These are phyloP conservation scores for Mesembryanthemum crystallinum DNA, from an alignment of 148 eudicot species.

Conservation along the genomic window DNA sequence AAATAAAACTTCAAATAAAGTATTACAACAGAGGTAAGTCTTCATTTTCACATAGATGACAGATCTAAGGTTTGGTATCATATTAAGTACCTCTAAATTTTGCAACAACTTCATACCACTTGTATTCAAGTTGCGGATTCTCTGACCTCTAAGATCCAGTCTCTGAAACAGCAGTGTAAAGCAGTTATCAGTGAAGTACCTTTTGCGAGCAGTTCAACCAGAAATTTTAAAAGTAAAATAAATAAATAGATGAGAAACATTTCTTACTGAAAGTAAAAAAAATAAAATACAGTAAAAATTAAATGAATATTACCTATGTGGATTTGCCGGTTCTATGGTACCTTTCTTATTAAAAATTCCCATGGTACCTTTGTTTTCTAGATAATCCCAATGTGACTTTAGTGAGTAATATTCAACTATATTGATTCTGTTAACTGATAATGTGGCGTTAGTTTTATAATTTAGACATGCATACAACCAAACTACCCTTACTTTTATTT, in stretches of 20 bases:
- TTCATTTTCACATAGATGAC: background rate
- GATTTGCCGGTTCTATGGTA: too few relatives aligned
- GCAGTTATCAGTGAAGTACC: constrained; percentile 10
- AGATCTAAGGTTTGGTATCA: background rate
- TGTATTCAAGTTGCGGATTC: constrained; percentile 60
- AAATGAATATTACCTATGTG: background rate
- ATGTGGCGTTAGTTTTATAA: too few relatives aligned
- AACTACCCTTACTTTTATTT: too few relatives aligned
- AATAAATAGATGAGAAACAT: background rate
- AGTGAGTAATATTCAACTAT: too few relatives aligned
- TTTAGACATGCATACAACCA: too few relatives aligned
- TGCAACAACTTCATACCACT: constrained; percentile 71
- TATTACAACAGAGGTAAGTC: background rate
- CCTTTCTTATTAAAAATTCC: too few relatives aligned
- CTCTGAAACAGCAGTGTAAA: constrained; percentile 51
- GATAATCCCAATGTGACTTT: too few relatives aligned
- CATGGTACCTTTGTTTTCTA: too few relatives aligned
- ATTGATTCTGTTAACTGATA: too few relatives aligned
- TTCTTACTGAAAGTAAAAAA: background rate
- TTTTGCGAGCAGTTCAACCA: background rate
- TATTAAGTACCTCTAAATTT: constrained; percentile 65
- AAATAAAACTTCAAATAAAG: constrained; percentile 11
- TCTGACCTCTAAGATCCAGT: constrained; percentile 92
- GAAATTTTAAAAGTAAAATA: background rate
- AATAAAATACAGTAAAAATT: background rate